A percentile compares a stretch with the other conserved stretches of the same genome.
These are phyloP conservation scores for Apiospora rasikravindrae DNA, from an alignment of 2,329 filamentous ascomycete species.

Conservation along the genomic window DNA sequence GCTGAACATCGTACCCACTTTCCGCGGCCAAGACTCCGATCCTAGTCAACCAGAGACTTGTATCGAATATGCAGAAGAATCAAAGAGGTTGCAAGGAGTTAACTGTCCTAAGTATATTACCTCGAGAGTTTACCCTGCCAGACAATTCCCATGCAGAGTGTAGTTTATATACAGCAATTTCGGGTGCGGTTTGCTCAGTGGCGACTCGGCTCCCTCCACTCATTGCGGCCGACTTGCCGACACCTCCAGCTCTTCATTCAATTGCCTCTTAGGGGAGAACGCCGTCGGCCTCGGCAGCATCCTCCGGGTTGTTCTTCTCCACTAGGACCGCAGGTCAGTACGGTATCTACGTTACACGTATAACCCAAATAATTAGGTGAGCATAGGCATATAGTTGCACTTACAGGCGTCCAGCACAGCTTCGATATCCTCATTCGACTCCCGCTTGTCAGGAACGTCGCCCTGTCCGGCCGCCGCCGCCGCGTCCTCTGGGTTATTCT, in stretches of 20 bases:
- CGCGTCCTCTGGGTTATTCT: not conserved
- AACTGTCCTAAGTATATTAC: not conserved
- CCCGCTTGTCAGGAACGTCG: not conserved
- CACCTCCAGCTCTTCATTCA: not conserved
- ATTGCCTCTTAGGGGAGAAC: not conserved
- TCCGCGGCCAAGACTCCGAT: not conserved
- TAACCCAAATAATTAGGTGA: too few relatives aligned
- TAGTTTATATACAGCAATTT: not conserved
- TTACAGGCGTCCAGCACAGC: not conserved
- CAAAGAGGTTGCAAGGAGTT: not conserved
- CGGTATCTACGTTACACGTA: too few relatives aligned
- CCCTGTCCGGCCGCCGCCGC: not conserved
- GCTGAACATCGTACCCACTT: constrained; percentile 4
- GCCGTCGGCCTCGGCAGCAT: not conserved
- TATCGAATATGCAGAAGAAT: not conserved
- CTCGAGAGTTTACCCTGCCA: not conserved
- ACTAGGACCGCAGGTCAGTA: not conserved
- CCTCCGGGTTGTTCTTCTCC: not conserved
- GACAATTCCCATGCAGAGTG: not conserved
- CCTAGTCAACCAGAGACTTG: not conserved
- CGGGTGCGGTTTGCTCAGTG: not conserved
- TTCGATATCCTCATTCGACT: not conserved
- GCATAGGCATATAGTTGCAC: not conserved
- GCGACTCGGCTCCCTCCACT: not conserved
- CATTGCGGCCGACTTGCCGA: not conserved